Evolutionary conservation across 345 rosid genomes (phyloP), one percentile per base, ranked within the genome.

Genomic region (Linum lewisii): DNA sequence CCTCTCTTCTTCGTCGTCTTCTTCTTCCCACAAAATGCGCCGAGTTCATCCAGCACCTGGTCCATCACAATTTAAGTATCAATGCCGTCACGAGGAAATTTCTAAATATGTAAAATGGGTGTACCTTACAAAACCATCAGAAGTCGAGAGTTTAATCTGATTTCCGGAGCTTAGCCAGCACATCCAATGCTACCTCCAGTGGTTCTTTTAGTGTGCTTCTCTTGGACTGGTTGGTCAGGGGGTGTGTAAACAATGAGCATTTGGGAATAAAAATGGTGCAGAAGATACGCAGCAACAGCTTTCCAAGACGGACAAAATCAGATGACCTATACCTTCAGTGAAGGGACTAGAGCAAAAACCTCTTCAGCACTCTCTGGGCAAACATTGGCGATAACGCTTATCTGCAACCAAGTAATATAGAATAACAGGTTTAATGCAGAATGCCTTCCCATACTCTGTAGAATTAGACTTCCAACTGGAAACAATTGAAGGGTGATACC

Each of bases 301-400:
- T 45, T 5, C 38, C 24, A 42, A 59, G 60, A 53, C n/a, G 16
- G 9, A 47, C 10, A 64, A 58, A 21, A 24, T 53, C 56, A 66
- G 36, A 25, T 29, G 9, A 66, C 56, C 56, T 19, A 59, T 84
- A 88, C 95, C 94, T 87, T 84, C 76, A 86, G 67, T 14, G 94
- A 79, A 29, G 88, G 94, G 59, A 85, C 67, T 66, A 89, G 82
- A 52, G 95, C 87, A 73, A 81, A 87, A 52, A 64, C 89, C 81
- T 93, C 97, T 55, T 93, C 92, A 24, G 51, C 62, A 21, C 72
- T 77, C 59, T 93, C 99, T 32, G 99, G 95, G 61, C 84, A 79
- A 24, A 75, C 67, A 63, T 87, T 87, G n/a, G 82, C 95, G 60
- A 84, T 81, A 62, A 81, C 57, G 69, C 84, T 80, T 52, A 93